Evolutionary conservation across 1,139 yeast species (phyloP).

Genomic region (Nematodospora anomalae): DNA sequence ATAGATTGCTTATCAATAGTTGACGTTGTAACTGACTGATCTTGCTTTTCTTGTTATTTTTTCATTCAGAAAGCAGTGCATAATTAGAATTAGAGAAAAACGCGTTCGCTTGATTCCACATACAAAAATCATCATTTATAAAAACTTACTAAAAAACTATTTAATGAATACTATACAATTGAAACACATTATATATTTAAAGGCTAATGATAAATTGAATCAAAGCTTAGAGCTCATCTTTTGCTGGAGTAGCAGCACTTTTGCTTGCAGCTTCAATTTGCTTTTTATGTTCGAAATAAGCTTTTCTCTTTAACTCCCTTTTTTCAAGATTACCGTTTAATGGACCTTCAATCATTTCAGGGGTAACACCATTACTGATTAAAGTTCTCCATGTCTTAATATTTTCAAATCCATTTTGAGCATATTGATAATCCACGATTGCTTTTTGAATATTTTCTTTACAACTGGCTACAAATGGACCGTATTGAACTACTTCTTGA

Average conservation of each 20-base stretch:
- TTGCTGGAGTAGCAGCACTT: slow-evolving; percentile 11
- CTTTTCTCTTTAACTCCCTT: slow-evolving; percentile 31
- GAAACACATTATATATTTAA: too few relatives aligned
- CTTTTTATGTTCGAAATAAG: slow-evolving; percentile 21
- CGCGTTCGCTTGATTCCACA: too few relatives aligned
- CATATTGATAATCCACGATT: slow-evolving; percentile 66
- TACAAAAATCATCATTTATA: too few relatives aligned
- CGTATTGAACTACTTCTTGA: slow-evolving; percentile 82
- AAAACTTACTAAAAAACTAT: too few relatives aligned
- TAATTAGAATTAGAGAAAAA: too few relatives aligned
- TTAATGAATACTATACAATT: too few relatives aligned
- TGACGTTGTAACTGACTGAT: too few relatives aligned
- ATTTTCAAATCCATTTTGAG: slow-evolving; percentile 72
- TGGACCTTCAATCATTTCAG: slow-evolving; percentile 43
- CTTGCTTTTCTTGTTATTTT: too few relatives aligned
- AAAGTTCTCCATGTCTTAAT: slow-evolving; percentile 67
- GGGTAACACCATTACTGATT: slow-evolving; percentile 61
- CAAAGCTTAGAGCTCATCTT: slow-evolving; percentile 19
- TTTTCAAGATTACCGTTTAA: slow-evolving; percentile 36
- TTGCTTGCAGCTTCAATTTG: slow-evolving; percentile 11
- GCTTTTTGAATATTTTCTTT: slow-evolving; percentile 65
- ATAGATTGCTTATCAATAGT: background rate
- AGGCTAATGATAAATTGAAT: too few relatives aligned
- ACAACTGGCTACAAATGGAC: slow-evolving; percentile 81
- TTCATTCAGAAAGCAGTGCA: too few relatives aligned